These are phyloP conservation scores for Pseudozyma thailandica DNA, from an alignment of 1,284 basidiomycete genomes.

Conservation along the genomic window DNA sequence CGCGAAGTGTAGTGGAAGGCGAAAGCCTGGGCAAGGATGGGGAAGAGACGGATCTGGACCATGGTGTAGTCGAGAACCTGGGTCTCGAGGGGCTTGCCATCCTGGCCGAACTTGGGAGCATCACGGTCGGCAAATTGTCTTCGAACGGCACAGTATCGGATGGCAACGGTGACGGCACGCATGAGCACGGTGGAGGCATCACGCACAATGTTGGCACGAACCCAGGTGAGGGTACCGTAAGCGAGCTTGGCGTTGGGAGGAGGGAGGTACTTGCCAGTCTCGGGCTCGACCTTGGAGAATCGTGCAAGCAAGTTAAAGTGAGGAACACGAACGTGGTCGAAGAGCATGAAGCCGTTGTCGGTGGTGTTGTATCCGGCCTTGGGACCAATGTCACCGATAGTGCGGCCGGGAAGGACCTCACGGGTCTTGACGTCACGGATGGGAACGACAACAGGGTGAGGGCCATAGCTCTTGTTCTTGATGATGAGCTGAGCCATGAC, in stretches of 20 bases:
- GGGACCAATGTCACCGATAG: conserved; percentile 68
- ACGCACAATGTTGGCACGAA: conserved; percentile 68
- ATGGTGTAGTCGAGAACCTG: conserved; percentile 69
- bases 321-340: conserved; percentile 65
- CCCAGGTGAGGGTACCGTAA: conserved; percentile 58
- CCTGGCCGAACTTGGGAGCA: conserved; percentile 65
- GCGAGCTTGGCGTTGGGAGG: conserved; percentile 56
- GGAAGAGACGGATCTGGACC: conserved; percentile 69
- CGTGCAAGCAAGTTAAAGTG: conserved; percentile 68
- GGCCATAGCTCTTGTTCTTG: conserved; percentile 67
- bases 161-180: conserved; percentile 68
- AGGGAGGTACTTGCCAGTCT: conserved; percentile 58
- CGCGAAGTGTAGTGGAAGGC: conserved; percentile 69
- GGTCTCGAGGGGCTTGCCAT: conserved; percentile 66
- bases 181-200: conserved; percentile 66
- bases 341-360: conserved; percentile 67
- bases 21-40: conserved; percentile 68
- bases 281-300: conserved; percentile 65
- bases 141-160: conserved; percentile 69
- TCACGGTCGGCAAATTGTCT: conserved; percentile 69
- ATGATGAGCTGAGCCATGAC: conserved; percentile 69
- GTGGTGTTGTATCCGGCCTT: conserved; percentile 67
- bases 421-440: conserved; percentile 68
- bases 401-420: conserved; percentile 67
- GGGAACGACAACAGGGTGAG: conserved; percentile 68